Evolutionary conservation across 768 basidiomycete species (phyloP).

Genomic region (Naematelia aurantialba): DNA sequence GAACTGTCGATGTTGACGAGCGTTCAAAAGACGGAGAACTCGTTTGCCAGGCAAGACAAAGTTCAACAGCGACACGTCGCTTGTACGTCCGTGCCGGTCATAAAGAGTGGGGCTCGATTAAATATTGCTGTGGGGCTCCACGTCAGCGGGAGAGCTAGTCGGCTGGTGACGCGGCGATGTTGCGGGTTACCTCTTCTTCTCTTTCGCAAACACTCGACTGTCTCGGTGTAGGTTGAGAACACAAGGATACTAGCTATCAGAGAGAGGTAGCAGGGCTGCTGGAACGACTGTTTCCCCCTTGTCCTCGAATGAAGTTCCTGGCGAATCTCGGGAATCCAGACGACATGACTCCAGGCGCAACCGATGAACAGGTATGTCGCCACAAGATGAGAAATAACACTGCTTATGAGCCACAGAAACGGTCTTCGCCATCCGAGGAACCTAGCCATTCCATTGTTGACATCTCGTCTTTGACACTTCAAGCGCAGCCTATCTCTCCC

Average conservation of each 20-base stretch:
- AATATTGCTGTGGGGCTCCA: not conserved
- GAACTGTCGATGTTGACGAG: not conserved
- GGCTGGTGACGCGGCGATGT: slow-evolving; percentile 8
- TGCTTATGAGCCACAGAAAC: not conserved
- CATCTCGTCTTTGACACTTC: slow-evolving; percentile 9
- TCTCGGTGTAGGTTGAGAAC: no score
- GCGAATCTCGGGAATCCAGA: not conserved
- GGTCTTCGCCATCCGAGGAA: not conserved
- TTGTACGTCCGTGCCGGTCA: not conserved
- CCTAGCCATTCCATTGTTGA: slow-evolving; percentile 11
- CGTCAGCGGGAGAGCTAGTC: not conserved
- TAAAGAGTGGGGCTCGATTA: not conserved
- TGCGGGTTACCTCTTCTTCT: not conserved
- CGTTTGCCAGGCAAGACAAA: no score
- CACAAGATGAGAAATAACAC: not conserved
- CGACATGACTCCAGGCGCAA: not conserved
- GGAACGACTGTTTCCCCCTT: no score
- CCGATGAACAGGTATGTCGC: slow-evolving; percentile 12
- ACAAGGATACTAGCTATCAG: no score
- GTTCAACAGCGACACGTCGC: slow-evolving; percentile 13
- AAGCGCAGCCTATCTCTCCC: slow-evolving; percentile 1
- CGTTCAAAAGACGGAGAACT: no score
- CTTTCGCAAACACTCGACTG: no score
- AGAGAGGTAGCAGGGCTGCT: no score
- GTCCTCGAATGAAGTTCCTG: not conserved